Evolutionary conservation across 768 basidiomycete genomes (phyloP).

Genomic region (Suillus bovinus): DNA sequence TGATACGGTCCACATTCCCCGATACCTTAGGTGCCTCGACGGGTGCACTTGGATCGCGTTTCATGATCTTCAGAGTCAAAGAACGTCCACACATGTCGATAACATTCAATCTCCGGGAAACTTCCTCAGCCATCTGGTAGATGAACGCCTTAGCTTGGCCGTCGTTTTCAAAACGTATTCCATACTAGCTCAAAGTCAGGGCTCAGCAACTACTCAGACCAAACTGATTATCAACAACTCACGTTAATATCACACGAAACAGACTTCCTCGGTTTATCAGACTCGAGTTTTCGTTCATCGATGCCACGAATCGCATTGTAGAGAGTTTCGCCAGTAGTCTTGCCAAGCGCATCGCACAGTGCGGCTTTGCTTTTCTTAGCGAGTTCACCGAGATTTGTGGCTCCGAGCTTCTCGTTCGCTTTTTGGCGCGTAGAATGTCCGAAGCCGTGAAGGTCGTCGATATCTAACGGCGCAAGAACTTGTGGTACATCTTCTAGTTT

Average conservation of each 20-base stretch:
- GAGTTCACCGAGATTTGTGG: conserved; percentile 69
- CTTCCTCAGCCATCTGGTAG: conserved; percentile 74
- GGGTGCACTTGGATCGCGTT: conserved; percentile 81
- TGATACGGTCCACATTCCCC: neutral
- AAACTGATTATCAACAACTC: conserved; percentile 27
- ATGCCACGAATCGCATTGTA: conserved; percentile 84
- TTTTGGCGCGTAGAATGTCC: conserved; percentile 77
- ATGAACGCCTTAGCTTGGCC: conserved; percentile 83
- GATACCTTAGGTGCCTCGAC: conserved; percentile 87
- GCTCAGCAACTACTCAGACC: neutral
- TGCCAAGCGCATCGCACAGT: conserved; percentile 76
- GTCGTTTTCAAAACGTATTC: conserved; percentile 86
- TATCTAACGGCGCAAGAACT: conserved; percentile 66
- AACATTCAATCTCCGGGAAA: conserved; percentile 67
- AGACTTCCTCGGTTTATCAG: conserved; percentile 83
- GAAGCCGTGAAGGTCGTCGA: conserved; percentile 86
- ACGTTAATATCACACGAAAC: conserved; percentile 97
- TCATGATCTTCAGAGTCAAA: conserved; percentile 87
- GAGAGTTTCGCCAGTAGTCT: conserved; percentile 78
- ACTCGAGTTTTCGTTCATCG: conserved; percentile 78
- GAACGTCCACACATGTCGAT: conserved; percentile 70
- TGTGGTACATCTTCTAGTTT: conserved; percentile 47
- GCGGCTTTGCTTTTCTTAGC: conserved; percentile 58
- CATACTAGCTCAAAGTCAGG: conserved; percentile 61
- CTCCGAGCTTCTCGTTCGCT: conserved; percentile 76